A percentile compares a stretch with the other conserved stretches of the same genome.
Conservation (phyloP, 73 alveolate genomes). For the Breviolum minutum region DNA sequence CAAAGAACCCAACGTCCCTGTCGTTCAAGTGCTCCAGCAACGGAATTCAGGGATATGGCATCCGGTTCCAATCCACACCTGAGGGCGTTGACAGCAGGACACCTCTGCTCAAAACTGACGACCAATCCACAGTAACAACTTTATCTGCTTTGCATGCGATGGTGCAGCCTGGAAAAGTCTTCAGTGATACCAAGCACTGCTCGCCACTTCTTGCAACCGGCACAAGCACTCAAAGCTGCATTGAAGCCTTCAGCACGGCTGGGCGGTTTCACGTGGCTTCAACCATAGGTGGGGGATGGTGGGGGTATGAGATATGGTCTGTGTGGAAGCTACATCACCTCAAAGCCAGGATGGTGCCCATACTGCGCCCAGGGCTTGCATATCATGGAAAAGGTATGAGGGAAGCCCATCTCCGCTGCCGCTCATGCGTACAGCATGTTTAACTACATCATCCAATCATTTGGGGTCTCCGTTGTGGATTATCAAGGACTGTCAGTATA, state of each 20-base stretch:
- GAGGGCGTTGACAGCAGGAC: not conserved
- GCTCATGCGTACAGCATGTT: too few species aligned
- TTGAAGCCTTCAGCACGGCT: constrained; percentile 29
- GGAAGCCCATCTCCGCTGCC: too few species aligned
- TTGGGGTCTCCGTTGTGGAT: too few species aligned
- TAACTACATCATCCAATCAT: too few species aligned
- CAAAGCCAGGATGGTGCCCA: too few species aligned
- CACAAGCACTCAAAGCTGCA: constrained; percentile 49
- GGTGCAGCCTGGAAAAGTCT: not conserved
- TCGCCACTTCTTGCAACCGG: constrained; percentile 19
- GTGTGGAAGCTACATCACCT: too few species aligned
- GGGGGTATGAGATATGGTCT: too few species aligned
- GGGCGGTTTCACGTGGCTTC: not conserved
- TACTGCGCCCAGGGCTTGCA: too few species aligned
- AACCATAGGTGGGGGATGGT: too few species aligned
- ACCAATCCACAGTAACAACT: not conserved
- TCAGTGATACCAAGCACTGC: constrained; percentile 13
- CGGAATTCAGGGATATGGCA: constrained; percentile 57
- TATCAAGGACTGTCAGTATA: too few species aligned
- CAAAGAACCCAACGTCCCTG: constrained; percentile 52
- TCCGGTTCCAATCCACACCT: constrained; percentile 68
- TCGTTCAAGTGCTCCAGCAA: constrained; percentile 39
- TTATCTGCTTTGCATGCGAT: too few species aligned
- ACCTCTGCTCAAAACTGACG: not conserved
- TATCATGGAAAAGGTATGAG: too few species aligned